Percentiles rank a stretch among this genome's conserved stretches.
These are phyloP conservation scores for Nemania sp. DNA, from an alignment of 2,329 filamentous ascomycete genomes.

Conservation along the genomic window DNA sequence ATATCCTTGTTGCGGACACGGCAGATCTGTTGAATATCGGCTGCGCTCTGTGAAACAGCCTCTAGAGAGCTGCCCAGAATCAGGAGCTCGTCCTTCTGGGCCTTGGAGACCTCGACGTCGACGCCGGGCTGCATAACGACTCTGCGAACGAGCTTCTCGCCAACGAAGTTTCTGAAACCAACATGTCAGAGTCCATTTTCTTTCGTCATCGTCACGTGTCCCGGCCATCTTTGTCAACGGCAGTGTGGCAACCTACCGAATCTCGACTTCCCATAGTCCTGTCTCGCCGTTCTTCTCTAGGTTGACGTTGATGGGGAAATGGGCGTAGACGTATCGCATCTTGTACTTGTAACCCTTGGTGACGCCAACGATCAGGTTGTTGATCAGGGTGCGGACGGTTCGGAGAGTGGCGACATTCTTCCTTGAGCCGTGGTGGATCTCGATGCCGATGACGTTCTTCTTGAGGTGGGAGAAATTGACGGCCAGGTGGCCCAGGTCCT, in stretches of 20 bases:
- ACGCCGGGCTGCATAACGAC: slow-evolving; percentile 90
- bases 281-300: slow-evolving; percentile 95
- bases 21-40: slow-evolving; percentile 99
- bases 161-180: slow-evolving; percentile 84
- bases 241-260: slow-evolving; percentile 70
- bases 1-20: slow-evolving; percentile 99
- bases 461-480: slow-evolving; percentile 92
- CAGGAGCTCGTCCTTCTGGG: slow-evolving; percentile 97
- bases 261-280: slow-evolving; percentile 88
- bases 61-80: slow-evolving; percentile 94
- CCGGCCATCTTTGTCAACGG: slow-evolving; percentile 3
- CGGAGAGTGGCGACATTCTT: slow-evolving; percentile 98
- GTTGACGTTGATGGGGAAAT: slow-evolving; percentile 99
- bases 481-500: slow-evolving; percentile 94
- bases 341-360: slow-evolving; percentile 99
- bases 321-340: slow-evolving; percentile 99
- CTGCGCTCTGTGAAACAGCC: slow-evolving; percentile 95
- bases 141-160: slow-evolving; percentile 98
- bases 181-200: slow-evolving; percentile 39
- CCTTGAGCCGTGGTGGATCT: slow-evolving; percentile 97
- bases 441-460: slow-evolving; percentile 89
- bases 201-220: slow-evolving; percentile 15
- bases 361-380: slow-evolving; percentile 98
- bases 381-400: slow-evolving; percentile 96
- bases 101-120: slow-evolving; percentile 84